Conservation (phyloP, 306 rosid genomes). For the Vigna mungo region DNA sequence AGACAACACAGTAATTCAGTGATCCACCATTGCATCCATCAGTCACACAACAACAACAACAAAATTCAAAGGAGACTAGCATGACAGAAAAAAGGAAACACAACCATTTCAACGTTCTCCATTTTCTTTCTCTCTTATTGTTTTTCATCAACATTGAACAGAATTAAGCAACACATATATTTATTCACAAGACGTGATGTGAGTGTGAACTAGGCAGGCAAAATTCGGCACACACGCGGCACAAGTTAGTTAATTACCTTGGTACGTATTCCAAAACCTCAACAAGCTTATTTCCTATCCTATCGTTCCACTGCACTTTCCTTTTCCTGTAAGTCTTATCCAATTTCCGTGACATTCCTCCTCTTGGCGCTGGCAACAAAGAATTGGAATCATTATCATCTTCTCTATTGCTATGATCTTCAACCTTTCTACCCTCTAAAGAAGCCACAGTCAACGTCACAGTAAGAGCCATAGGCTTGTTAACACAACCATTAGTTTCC, state of each 20-base stretch:
- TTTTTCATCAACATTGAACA: conserved; percentile 10
- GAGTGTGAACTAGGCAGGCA: neutral
- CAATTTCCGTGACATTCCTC: conserved; percentile 70
- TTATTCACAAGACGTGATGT: neutral
- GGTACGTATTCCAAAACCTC: conserved; percentile 84
- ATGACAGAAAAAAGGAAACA: neutral
- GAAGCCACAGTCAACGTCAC: conserved; percentile 48
- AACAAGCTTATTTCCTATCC: conserved; percentile 75
- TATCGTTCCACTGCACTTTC: conserved; percentile 95
- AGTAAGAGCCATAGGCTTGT: conserved; percentile 46
- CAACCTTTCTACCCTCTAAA: conserved; percentile 53
- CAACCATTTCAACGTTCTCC: neutral
- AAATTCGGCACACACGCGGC: neutral
- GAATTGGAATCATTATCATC: conserved; percentile 71
- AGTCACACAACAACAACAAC: neutral
- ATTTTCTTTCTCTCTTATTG: neutral
- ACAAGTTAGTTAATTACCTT: conserved; percentile 56
- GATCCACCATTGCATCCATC: neutral
- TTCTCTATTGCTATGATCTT: conserved; percentile 59
- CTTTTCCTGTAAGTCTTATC: conserved; percentile 61
- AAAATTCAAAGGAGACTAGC: neutral
- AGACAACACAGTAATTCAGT: neutral
- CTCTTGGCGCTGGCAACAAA: conserved; percentile 66
- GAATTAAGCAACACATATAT: conserved; percentile 6
- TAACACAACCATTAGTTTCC: conserved; percentile 58